A percentile compares a stretch with the other conserved stretches of the same genome.
Evolutionary conservation across 2,329 filamentous ascomycete species (phyloP).

Genomic region (Phyllosticta paracitricarpa): DNA sequence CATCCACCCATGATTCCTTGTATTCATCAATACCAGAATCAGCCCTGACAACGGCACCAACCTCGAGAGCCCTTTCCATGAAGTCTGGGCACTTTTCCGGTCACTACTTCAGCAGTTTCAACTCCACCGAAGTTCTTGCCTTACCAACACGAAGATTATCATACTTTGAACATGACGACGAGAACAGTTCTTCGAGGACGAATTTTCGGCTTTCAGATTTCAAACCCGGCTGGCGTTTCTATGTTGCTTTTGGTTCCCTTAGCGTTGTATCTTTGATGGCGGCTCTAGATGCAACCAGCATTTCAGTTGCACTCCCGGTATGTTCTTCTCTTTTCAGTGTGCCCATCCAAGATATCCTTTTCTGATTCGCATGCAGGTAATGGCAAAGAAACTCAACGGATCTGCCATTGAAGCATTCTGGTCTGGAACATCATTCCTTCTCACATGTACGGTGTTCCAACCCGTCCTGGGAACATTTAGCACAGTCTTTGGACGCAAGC

Average conservation of each 20-base stretch:
- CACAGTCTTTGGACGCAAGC: conserved; percentile 31
- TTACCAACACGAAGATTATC: neutral
- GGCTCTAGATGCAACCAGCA: conserved; percentile 55
- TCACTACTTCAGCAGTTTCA: neutral
- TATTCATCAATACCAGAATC: neutral
- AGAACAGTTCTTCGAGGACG: neutral
- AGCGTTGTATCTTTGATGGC: conserved; percentile 50
- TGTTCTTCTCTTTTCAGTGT: neutral
- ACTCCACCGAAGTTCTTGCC: neutral
- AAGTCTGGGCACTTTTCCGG: neutral
- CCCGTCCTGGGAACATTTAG: conserved; percentile 31
- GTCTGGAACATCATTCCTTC: conserved; percentile 30
- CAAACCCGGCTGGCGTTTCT: conserved; percentile 10
- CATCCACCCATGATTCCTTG: neutral
- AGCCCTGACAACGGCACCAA: neutral
- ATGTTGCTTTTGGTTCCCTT: conserved; percentile 39
- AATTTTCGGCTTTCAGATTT: neutral
- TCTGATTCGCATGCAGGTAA: conserved; percentile 19
- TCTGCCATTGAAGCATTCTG: conserved; percentile 34
- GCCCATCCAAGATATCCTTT: neutral
- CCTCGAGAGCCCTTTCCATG: neutral
- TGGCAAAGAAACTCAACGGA: conserved; percentile 26
- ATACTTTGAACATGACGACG: neutral
- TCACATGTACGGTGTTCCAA: conserved; percentile 32
- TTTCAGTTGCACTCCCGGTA: conserved; percentile 49